Evolutionary conservation across 108 stramenopile genomes (phyloP), one percentile per base, ranked within the genome.

Genomic region (Chaetoceros tenuissimus): DNA sequence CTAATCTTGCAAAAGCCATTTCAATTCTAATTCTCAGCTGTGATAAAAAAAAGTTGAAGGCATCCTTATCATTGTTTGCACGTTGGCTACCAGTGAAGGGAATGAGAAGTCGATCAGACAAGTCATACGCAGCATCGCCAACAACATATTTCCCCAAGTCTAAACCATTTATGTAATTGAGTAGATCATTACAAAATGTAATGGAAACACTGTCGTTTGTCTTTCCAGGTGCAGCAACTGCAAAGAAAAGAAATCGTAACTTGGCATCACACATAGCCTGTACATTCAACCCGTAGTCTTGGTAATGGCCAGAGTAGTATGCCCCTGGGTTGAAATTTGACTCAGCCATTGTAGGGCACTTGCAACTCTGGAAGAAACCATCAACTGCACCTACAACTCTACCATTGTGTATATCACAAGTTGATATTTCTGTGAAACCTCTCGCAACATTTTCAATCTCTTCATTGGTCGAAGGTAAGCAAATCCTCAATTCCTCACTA

Each of bases 11-110:
- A 40, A 62, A 62, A 8, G 67, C 67, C 67, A 68, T 68, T 27
- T 66, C 66, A 24, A 66, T 59, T 18, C 51, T 30, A 29, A 66
- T 66, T n/a, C 66, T 30, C 3, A 59, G 26, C 24, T 66, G 66
- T 2, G 51, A 53, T 21, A 49, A 20, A 27, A 53, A 53, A 53
- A 34, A 66, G 59, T 65, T 61, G 50, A 52, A 61, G 3, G 19
- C 22, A 23, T 49, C 48, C 16, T 49, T 22, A 17, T 5, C 22
- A 23, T 7, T 7, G 22, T 49, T n/a, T 7, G 7, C 7, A 3
- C 22, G 19, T 22, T 49, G 21, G 22, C 5, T 17, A 17, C 48
- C 48, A 22, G 7, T 7, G 13, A 22, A 17, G 7, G 22, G 19
- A 17, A n/a, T 19, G 16, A 49, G 7, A 7, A 49, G 3, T 5